Evolutionary conservation across 371 early-diverging fungal species (phyloP).

Genomic region (Apophysomyces trapeziformis): DNA sequence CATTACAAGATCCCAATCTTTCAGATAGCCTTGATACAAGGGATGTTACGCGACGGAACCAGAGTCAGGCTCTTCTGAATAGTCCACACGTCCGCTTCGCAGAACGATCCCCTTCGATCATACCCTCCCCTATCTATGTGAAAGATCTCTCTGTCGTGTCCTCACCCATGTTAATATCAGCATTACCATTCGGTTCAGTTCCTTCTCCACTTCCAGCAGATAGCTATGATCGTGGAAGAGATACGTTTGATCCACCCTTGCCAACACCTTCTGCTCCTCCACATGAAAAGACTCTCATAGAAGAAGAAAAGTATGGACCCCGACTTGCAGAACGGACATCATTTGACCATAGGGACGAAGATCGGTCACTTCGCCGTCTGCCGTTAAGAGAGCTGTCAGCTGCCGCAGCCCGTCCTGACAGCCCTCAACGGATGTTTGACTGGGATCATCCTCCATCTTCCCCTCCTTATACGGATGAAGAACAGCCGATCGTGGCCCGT

Average conservation of each 20-base stretch:
- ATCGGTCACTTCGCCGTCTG: background rate
- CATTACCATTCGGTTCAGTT: background rate
- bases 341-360: no score
- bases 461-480: no score
- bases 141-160: conserved; percentile 10
- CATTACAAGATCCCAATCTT: no score
- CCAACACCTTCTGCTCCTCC: conserved; percentile 13
- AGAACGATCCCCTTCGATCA: conserved; percentile 25
- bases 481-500: no score
- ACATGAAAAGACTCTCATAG: conserved; percentile 20
- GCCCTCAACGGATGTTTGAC: background rate
- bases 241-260: background rate
- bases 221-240: conserved; percentile 16
- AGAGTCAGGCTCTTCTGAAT: no score
- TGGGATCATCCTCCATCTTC: no score
- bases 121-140: conserved; percentile 22
- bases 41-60: no score
- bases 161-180: conserved; percentile 5
- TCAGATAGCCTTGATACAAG: no score
- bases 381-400: background rate
- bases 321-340: conserved; percentile 4
- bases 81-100: conserved; percentile 31
- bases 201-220: background rate
- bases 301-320: conserved; percentile 16
- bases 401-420: background rate